These are phyloP conservation scores for Boletus coccyginus DNA, from an alignment of 768 basidiomycete genomes.

Conservation along the genomic window DNA sequence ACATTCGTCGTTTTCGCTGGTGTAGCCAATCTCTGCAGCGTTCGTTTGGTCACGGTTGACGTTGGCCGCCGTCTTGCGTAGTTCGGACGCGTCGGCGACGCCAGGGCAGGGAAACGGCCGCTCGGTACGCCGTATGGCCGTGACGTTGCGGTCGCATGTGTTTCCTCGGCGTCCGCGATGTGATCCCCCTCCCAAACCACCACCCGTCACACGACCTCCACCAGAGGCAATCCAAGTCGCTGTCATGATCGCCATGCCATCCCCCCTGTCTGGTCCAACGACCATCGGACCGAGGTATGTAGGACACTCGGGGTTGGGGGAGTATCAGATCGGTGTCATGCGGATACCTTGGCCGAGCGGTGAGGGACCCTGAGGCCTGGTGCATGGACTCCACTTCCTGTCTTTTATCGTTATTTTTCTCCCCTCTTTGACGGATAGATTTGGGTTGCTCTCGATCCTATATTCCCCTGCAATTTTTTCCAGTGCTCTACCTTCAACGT, in stretches of 20 bases:
- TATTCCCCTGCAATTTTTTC: no score
- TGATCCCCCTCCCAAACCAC: constrained; percentile 8
- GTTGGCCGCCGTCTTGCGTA: not conserved
- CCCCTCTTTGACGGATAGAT: not conserved
- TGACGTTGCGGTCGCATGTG: constrained; percentile 6
- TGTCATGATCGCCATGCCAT: constrained; percentile 50
- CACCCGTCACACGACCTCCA: constrained; percentile 7
- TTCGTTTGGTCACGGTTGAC: constrained; percentile 17
- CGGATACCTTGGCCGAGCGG: constrained; percentile 34
- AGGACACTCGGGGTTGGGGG: constrained; percentile 21
- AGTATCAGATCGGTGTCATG: constrained; percentile 46
- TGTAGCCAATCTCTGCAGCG: constrained; percentile 24
- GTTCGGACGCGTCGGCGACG: not conserved
- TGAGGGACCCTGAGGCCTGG: constrained; percentile 6
- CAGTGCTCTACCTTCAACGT: not conserved
- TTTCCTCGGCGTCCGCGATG: constrained; percentile 1
- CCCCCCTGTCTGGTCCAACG: not conserved
- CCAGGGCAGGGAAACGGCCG: not conserved
- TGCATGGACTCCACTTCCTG: not conserved
- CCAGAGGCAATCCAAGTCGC: constrained; percentile 37
- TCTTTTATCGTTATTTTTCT: not conserved
- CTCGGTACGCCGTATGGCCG: not conserved
- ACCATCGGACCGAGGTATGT: not conserved
- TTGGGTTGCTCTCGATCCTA: not conserved
- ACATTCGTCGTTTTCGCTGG: not conserved